A percentile compares a stretch with the other conserved stretches of the same genome.
phyloP scores from a whole-genome alignment of 2,329 filamentous ascomycete species.

The Fusarium stilboides region DNA sequence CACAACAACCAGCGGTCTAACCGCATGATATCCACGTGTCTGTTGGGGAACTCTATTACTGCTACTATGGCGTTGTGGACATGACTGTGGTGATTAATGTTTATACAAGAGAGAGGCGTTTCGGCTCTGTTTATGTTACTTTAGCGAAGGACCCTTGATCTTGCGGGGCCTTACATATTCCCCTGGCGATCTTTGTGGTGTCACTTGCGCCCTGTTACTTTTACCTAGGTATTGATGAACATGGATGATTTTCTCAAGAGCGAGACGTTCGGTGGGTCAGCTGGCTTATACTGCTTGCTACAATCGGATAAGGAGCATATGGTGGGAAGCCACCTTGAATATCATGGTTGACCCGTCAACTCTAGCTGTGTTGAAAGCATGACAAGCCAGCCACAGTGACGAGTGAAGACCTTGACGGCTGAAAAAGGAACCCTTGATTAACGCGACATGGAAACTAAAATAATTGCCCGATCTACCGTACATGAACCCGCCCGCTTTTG shows the following conservation, averaged over 20 bases:
- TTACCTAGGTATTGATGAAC: constrained; percentile 8
- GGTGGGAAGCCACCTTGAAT: no score
- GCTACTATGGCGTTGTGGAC: constrained; percentile 46
- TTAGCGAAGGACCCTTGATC: constrained; percentile 20
- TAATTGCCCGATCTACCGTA: constrained; percentile 38
- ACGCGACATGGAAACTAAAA: constrained; percentile 29
- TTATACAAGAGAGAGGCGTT: constrained; percentile 49
- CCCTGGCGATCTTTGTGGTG: constrained; percentile 13
- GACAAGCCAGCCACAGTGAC: not conserved
- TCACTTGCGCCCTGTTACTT: constrained; percentile 11
- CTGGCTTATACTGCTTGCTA: constrained; percentile 12
- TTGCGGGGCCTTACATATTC: constrained; percentile 1
- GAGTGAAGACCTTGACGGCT: constrained; percentile 8
- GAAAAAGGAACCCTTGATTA: constrained; percentile 34
- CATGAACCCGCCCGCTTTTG: constrained; percentile 44
- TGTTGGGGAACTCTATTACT: constrained; percentile 14
- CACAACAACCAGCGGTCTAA: constrained; percentile 42
- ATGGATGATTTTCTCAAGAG: constrained; percentile 13
- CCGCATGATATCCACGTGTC: constrained; percentile 36
- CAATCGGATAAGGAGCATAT: not conserved
- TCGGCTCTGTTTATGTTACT: constrained; percentile 33
- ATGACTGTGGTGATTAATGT: constrained; percentile 24
- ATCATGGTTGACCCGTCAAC: no score
- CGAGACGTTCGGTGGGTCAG: constrained; percentile 7
- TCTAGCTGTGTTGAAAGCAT: no score